Conservation (phyloP, 2,329 filamentous ascomycete species). For the Penicillium expansum region DNA sequence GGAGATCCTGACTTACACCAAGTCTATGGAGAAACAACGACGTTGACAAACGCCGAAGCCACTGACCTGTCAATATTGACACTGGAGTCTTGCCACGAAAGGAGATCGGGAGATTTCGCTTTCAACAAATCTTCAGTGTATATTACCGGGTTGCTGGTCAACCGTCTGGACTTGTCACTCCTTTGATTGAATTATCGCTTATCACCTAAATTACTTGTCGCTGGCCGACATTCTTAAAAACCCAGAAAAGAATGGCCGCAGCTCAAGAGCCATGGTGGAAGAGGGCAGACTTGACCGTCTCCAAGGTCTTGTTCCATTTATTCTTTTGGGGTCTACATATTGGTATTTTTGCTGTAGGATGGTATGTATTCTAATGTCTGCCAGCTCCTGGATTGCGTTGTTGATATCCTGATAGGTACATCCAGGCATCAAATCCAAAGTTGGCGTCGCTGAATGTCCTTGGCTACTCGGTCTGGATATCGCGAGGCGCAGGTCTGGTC, state of each 20-base stretch:
- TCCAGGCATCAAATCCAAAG: slow-evolving; percentile 66
- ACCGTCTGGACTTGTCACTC: slow-evolving; percentile 19
- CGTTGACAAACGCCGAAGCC: background rate
- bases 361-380: slow-evolving; percentile 55
- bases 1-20: background rate
- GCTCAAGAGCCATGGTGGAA: slow-evolving; percentile 14
- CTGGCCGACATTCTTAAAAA: slow-evolving; percentile 25
- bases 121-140: background rate
- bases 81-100: background rate
- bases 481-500: slow-evolving; percentile 84
- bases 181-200: slow-evolving; percentile 12
- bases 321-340: slow-evolving; percentile 78
- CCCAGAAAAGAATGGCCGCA: slow-evolving; percentile 11
- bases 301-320: slow-evolving; percentile 75
- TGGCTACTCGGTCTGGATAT: slow-evolving; percentile 90
- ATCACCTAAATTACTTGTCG: slow-evolving; percentile 20
- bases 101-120: background rate
- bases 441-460: slow-evolving; percentile 78
- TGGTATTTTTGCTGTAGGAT: slow-evolving; percentile 78
- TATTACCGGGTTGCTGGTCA: slow-evolving; percentile 23
- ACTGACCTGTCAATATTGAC: background rate
- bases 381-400: background rate
- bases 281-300: slow-evolving; percentile 61
- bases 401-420: slow-evolving; percentile 59
- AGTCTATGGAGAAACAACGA: slow-evolving; percentile 21